Evolutionary conservation across 805 yeast species (phyloP), one percentile per base, ranked within the genome.

Genomic region (Blastobotrys mokoenaii): DNA sequence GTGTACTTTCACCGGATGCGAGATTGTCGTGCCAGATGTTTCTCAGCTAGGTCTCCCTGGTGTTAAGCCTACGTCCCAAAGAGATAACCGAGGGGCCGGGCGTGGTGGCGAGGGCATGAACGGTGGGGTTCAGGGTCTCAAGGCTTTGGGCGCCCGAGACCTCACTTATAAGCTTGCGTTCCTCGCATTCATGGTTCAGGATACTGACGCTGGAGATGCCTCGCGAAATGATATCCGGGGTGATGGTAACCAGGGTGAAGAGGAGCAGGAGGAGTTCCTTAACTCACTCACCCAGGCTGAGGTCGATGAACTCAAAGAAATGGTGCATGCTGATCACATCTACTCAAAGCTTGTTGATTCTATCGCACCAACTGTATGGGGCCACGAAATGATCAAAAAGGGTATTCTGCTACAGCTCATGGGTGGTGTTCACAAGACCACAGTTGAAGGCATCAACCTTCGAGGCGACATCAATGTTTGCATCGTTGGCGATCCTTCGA

Each of bases 391-490:
- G 3, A 82, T 90, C 49, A 90, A 93, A 62, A 93, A 90, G 66
- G 98, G 97, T 37, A 73, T 93, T 17, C 68, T 90, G 38, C 68
- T 90, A 44, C 97, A 90, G 67, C 69, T 90, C 59, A 71, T 90
- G 54, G 95, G 97, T 41, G 98, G 98, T 60, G 97, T 90, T 39
- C 98, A 90, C 66, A 90, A 90, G 63, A 72, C 77, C 46, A 90
- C 98, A 0, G 77, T 86, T 12, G 98, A 90, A 63, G 97, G 97
- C 22, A 90, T 90, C 55, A 82, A 88, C 56, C 72, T 90, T 51
- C 80, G 98, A 72, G 98, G 98, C 55, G 98, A 90, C 62, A 90
- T 90, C 59, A 90, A 90, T 62, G 82, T 90, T 38, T 90, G 98
- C 71, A 75, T 90, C 52, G 97, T 90, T 43, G 98, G 98, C 41